These are phyloP conservation scores for Tetraselmis striata DNA, from an alignment of 139 green algal genomes.

Conservation along the genomic window DNA sequence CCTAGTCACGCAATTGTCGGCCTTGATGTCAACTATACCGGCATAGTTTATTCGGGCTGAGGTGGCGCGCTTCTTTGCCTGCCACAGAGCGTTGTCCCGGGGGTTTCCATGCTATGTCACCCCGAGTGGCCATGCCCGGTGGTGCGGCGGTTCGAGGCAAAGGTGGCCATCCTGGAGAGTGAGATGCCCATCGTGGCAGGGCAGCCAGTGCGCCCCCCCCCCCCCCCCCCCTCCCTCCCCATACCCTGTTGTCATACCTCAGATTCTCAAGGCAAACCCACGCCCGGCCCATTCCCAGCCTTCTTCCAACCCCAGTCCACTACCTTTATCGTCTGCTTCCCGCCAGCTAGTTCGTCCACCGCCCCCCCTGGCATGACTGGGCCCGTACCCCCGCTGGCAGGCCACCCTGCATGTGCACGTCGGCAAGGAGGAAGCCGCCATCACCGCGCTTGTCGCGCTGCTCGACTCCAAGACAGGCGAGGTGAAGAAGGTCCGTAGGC, in stretches of 20 bases:
- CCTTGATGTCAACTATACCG: too few species aligned
- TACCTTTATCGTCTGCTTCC: too few species aligned
- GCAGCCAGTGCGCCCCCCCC: constrained; percentile 25
- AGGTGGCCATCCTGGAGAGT: constrained; percentile 75
- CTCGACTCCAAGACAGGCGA: constrained; percentile 70
- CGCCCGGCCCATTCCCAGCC: too few species aligned
- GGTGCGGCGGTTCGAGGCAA: constrained; percentile 51
- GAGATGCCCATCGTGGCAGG: constrained; percentile 70
- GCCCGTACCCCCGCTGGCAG: neutral
- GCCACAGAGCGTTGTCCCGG: too few species aligned
- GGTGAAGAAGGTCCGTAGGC: constrained; percentile 29
- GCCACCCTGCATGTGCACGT: neutral
- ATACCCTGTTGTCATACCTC: too few species aligned
- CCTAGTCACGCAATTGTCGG: too few species aligned
- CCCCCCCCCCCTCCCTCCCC: neutral
- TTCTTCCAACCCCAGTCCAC: too few species aligned
- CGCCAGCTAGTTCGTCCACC: constrained; percentile 26
- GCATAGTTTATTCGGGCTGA: too few species aligned
- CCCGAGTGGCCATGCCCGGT: constrained; percentile 67
- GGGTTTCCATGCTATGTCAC: too few species aligned
- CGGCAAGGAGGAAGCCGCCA: constrained; percentile 44
- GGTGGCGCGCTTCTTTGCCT: too few species aligned
- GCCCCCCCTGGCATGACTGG: too few species aligned
- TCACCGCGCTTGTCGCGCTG: constrained; percentile 57
- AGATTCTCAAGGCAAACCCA: too few species aligned